A percentile compares a stretch with the other conserved stretches of the same genome.
phyloP scores from a whole-genome alignment of 371 early-diverging fungal species.

The Mucor mucedo region DNA sequence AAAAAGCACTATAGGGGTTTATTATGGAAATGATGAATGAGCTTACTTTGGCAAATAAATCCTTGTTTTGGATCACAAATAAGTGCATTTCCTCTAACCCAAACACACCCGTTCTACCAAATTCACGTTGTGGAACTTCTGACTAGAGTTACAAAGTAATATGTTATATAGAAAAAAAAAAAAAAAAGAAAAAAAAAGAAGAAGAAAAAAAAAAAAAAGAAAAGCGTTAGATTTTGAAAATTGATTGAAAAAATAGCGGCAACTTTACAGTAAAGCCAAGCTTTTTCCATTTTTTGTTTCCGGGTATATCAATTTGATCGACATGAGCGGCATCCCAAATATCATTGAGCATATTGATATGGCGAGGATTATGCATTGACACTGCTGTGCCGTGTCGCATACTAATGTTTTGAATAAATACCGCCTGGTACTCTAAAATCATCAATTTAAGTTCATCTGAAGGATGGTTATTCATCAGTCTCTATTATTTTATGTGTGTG shows the following conservation, averaged over 20 bases:
- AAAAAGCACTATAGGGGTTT: too few relatives aligned
- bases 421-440: constrained; percentile 71
- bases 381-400: constrained; percentile 57
- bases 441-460: constrained; percentile 65
- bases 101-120: constrained; percentile 68
- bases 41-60: constrained; percentile 46
- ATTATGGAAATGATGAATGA: too few relatives aligned
- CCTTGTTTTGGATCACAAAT: constrained; percentile 56
- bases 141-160: constrained; percentile 36
- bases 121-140: constrained; percentile 67
- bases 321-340: constrained; percentile 63
- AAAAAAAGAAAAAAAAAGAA: too few relatives aligned
- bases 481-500: constrained; percentile 21
- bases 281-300: constrained; percentile 65
- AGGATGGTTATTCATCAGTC: constrained; percentile 66
- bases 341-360: constrained; percentile 59
- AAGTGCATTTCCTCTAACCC: constrained; percentile 69
- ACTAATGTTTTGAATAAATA: constrained; percentile 62
- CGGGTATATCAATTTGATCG: constrained; percentile 36
- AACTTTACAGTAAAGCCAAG: constrained; percentile 71
- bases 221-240: not conserved
- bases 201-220: not conserved
- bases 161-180: too few relatives aligned
- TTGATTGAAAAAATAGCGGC: not conserved
- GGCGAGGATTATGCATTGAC: constrained; percentile 54